These are phyloP conservation scores for Austroboletus novae-zelandiae DNA, from an alignment of 1,284 basidiomycete species.

Conservation along the genomic window DNA sequence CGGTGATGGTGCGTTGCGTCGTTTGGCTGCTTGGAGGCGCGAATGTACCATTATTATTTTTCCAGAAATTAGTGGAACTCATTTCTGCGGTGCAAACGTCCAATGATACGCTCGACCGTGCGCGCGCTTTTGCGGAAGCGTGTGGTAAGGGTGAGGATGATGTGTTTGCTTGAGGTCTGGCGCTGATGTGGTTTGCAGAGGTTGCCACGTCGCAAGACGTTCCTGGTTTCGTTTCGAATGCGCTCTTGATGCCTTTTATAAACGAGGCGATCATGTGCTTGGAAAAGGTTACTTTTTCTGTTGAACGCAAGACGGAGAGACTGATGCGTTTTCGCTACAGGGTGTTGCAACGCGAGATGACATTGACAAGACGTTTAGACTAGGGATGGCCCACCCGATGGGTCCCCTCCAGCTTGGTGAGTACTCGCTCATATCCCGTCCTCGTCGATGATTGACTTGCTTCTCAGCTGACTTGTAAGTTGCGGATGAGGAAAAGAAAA, in stretches of 20 bases:
- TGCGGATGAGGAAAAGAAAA: neutral
- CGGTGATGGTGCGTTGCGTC: constrained; percentile 73
- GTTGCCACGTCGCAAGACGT: constrained; percentile 87
- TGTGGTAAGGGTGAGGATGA: constrained; percentile 78
- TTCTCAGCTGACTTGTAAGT: constrained; percentile 75
- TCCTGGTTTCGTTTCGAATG: constrained; percentile 89
- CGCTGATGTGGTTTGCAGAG: constrained; percentile 45
- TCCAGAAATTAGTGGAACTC: constrained; percentile 86
- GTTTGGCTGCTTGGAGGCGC: neutral
- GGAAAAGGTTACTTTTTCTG: constrained; percentile 58
- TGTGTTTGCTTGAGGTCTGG: too few relatives aligned
- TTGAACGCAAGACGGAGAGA: neutral
- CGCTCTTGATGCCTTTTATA: constrained; percentile 88
- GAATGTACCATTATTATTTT: neutral
- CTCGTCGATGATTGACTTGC: neutral
- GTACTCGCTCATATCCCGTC: constrained; percentile 10
- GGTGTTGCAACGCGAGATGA: constrained; percentile 91
- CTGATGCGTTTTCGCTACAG: constrained; percentile 34
- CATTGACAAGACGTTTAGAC: constrained; percentile 90
- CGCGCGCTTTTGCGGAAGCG: constrained; percentile 79
- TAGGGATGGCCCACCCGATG: constrained; percentile 98
- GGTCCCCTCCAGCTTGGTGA: constrained; percentile 81
- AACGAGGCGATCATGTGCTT: constrained; percentile 93
- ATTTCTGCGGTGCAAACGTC: constrained; percentile 93
- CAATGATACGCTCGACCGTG: constrained; percentile 70